phyloP scores from a whole-genome alignment of 345 rosid species.

The Euphorbia peplus region DNA sequence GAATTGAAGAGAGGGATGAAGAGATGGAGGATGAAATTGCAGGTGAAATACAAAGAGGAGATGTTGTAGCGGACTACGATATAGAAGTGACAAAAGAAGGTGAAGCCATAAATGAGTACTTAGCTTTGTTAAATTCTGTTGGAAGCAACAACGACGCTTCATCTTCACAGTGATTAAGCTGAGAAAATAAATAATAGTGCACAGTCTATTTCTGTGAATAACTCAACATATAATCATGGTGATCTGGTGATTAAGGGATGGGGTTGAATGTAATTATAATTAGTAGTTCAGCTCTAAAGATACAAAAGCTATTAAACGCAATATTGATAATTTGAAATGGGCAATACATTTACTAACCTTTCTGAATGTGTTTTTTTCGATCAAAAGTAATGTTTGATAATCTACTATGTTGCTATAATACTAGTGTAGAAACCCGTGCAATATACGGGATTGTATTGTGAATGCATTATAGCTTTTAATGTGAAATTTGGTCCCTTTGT shows the following conservation, averaged over 20 bases:
- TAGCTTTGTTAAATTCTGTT: conserved; percentile 51
- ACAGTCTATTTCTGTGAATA: conserved; percentile 8
- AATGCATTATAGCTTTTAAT: too few species aligned
- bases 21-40: conserved; percentile 79
- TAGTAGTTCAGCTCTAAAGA: neutral
- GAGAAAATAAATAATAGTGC: neutral
- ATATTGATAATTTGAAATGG: neutral
- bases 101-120: conserved; percentile 63
- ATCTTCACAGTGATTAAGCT: conserved; percentile 13
- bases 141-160: conserved; percentile 24
- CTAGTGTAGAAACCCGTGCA: too few species aligned
- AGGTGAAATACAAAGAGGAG: conserved; percentile 45
- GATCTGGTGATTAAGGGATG: neutral
- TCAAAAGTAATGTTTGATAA: too few species aligned
- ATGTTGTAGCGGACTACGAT: conserved; percentile 71
- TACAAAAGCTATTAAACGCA: neutral
- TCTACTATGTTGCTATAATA: too few species aligned
- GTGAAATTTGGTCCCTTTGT: too few species aligned
- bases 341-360: neutral
- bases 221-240: neutral
- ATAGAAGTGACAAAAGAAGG: conserved; percentile 69
- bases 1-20: conserved; percentile 47
- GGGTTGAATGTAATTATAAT: neutral
- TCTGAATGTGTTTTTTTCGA: too few species aligned
- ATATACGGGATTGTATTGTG: too few species aligned